phyloP scores from a whole-genome alignment of 768 basidiomycete genomes.

The Boletus rubescentipes region DNA sequence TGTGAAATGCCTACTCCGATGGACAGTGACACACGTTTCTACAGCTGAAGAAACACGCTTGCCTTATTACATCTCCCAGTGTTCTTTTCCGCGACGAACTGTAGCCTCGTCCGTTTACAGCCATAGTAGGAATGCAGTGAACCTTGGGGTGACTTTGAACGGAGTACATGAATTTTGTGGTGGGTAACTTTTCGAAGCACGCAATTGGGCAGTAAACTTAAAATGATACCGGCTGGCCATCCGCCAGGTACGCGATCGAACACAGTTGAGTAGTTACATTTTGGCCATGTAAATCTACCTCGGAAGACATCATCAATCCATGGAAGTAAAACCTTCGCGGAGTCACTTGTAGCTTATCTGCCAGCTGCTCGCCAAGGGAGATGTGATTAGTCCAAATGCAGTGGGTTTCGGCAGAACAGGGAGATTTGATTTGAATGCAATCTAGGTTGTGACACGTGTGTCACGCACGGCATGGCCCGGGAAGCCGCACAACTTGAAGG shows the following conservation, averaged over 20 bases:
- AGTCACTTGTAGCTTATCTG: neutral
- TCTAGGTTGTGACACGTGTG: too few species aligned
- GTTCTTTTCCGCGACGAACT: constrained; percentile 23
- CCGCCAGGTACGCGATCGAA: too few species aligned
- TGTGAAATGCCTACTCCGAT: constrained; percentile 44
- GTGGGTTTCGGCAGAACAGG: neutral
- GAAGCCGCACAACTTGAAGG: too few species aligned
- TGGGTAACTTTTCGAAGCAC: neutral
- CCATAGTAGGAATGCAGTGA: neutral
- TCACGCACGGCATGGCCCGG: too few species aligned
- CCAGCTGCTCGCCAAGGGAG: neutral
- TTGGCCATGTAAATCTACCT: too few species aligned
- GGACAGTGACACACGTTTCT: neutral
- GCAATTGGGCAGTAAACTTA: neutral
- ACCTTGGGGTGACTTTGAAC: neutral
- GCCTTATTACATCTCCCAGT: constrained; percentile 38
- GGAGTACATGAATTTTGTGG: neutral
- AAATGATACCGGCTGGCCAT: neutral
- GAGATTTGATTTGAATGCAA: neutral
- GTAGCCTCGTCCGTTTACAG: neutral
- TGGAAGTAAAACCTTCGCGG: neutral
- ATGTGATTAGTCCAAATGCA: neutral
- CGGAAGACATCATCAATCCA: too few species aligned
- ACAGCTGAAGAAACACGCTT: constrained; percentile 4
- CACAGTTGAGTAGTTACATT: too few species aligned